Evolutionary conservation across 2,329 filamentous ascomycete genomes (phyloP).

Genomic region (Paraphoma sp.): DNA sequence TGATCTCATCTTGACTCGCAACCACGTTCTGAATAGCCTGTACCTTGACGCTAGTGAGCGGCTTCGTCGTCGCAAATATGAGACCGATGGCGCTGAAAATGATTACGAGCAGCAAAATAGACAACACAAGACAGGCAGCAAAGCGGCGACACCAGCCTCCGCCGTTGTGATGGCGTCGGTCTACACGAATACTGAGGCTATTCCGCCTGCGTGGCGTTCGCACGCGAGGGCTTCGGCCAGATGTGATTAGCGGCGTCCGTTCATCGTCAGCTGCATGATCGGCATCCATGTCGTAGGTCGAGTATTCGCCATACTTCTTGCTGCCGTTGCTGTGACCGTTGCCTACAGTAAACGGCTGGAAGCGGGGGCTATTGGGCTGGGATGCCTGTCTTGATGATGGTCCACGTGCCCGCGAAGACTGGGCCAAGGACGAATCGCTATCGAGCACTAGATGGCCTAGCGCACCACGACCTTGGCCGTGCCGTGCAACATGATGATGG

Average conservation of each 20-base stretch:
- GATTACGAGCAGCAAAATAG: constrained; percentile 79
- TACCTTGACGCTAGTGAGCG: constrained; percentile 79
- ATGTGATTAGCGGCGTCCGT: constrained; percentile 78
- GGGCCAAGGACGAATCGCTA: constrained; percentile 68
- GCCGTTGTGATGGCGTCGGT: constrained; percentile 66
- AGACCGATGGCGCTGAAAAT: constrained; percentile 87
- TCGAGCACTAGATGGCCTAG: constrained; percentile 71
- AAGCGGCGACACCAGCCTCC: constrained; percentile 72
- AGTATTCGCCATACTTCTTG: constrained; percentile 68
- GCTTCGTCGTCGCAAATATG: constrained; percentile 89
- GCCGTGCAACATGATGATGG: constrained; percentile 81
- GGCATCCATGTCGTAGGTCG: constrained; percentile 82
- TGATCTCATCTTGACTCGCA: constrained; percentile 91
- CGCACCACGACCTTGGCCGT: constrained; percentile 74
- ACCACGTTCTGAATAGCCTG: constrained; percentile 86
- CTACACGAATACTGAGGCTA: constrained; percentile 69
- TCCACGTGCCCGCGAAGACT: constrained; percentile 68
- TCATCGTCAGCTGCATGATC: constrained; percentile 83
- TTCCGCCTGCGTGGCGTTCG: constrained; percentile 58
- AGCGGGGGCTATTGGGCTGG: constrained; percentile 71
- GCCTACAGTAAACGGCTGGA: constrained; percentile 56
- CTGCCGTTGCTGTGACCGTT: constrained; percentile 42
- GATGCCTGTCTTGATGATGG: constrained; percentile 67
- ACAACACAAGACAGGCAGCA: constrained; percentile 86
- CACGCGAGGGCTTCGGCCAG: constrained; percentile 65